Evolutionary conservation across 768 basidiomycete genomes (phyloP).

Genomic region (Ramaria sp.): DNA sequence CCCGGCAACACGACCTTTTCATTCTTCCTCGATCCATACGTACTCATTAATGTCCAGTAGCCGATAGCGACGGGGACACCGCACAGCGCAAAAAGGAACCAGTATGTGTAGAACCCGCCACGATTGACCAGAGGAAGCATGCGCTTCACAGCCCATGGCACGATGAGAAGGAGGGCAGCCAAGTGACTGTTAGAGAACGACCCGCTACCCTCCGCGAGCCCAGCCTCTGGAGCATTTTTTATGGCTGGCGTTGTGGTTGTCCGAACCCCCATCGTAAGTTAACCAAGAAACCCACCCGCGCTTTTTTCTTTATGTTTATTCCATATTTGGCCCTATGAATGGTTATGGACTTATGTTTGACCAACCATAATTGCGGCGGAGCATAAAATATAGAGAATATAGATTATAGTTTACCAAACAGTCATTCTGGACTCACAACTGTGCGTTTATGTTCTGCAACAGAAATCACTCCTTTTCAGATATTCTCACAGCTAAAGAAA

Average conservation of each 20-base stretch:
- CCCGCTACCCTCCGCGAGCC: constrained; percentile 79
- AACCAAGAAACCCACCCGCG: neutral
- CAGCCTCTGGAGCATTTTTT: constrained; percentile 74
- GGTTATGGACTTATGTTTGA: neutral
- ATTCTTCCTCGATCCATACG: constrained; percentile 70
- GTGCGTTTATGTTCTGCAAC: no score
- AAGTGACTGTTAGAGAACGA: constrained; percentile 76
- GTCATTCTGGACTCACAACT: no score
- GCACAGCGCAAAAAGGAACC: constrained; percentile 64
- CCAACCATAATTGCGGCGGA: no score
- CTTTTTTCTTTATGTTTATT: neutral
- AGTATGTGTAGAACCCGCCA: constrained; percentile 77
- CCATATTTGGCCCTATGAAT: neutral
- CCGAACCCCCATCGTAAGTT: constrained; percentile 24
- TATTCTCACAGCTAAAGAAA: no score
- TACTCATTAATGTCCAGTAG: constrained; percentile 87
- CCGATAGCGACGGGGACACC: constrained; percentile 68
- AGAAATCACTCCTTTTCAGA: no score
- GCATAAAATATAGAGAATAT: no score
- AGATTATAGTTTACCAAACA: no score
- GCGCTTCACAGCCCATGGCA: constrained; percentile 79
- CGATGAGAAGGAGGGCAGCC: constrained; percentile 59
- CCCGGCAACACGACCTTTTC: constrained; percentile 79
- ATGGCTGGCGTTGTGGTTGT: constrained; percentile 66
- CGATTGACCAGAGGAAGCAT: constrained; percentile 73